Base-by-base conservation (phyloP, 2,329 filamentous ascomycete genomes). In the Fusarium foetens region DNA sequence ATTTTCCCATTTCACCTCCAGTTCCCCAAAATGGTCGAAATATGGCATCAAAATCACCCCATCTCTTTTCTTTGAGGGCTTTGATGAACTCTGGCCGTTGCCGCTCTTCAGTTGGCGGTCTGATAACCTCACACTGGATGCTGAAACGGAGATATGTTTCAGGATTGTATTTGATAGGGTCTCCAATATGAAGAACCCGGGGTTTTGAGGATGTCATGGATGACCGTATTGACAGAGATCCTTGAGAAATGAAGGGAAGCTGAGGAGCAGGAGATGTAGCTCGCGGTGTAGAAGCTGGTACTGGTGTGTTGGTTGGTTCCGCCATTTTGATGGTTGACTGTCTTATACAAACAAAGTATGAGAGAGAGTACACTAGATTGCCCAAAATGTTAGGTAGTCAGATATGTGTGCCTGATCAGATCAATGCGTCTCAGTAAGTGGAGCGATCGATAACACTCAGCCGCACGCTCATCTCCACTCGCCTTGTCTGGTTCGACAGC, bases 181-280 rank as follows among this genome's bases (percentile, higher is more conserved):
- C 93, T 70, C 93, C 94, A 80, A 94, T 90, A 83, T 91, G 92
- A 73, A 97, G 88, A 66, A 96, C 91, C 71, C 91, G 87, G 48
- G 81, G 84, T 67, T 80, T 85, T 21, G 74, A 70, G 6, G 74
- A 45, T 1, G 77, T 61, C 53, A 76, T 66, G 42, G 77, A 59
- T 51, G 78, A 52, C 59, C 75, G 68, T 65, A 72, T 60, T 57
- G 77, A 72, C 29, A 78, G 74, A 63, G 80, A 65, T 10, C 75
- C 64, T 53, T 74, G 68, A 61, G 71, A 66, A 62, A 73, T 71
- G 66, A 64, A 49, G 58, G 71, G 65, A 27, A 75, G 60, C 21
- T 71, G 74, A 46, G 70, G 78, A 35, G 76, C 81, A 57, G 84
- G 84, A 49, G 84, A 86, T 25, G 79, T 78, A 58, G 84, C 82